phyloP scores from a whole-genome alignment of 1,284 basidiomycete genomes.

The Leccinum pachyderme region DNA sequence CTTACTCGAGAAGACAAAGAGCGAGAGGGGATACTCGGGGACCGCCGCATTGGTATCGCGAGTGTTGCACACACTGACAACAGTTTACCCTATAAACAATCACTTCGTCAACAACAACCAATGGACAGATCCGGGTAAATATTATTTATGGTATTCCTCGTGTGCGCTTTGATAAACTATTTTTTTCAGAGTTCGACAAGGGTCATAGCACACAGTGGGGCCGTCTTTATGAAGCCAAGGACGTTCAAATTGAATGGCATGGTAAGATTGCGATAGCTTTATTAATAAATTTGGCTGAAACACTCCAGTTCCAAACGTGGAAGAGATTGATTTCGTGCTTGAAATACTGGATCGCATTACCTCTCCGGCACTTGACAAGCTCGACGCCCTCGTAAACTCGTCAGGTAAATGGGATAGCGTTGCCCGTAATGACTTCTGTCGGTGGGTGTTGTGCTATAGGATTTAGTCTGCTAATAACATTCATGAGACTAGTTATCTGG shows the following conservation, averaged over 20 bases:
- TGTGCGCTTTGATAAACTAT: background rate
- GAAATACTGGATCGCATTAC: conserved; percentile 55
- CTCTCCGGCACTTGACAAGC: conserved; percentile 62
- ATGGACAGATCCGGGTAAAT: conserved; percentile 73
- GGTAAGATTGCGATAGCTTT: conserved; percentile 40
- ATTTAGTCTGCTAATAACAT: conserved; percentile 2
- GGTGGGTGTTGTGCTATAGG: conserved; percentile 43
- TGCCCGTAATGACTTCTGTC: conserved; percentile 92
- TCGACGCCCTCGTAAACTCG: conserved; percentile 63
- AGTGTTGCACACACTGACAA: conserved; percentile 73
- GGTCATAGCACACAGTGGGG: conserved; percentile 85
- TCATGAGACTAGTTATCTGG: conserved; percentile 49
- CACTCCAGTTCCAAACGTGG: conserved; percentile 61
- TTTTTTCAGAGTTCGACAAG: conserved; percentile 59
- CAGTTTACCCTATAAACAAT: conserved; percentile 80
- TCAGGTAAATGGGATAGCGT: conserved; percentile 65
- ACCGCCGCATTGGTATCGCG: conserved; percentile 81
- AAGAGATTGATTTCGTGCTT: conserved; percentile 82
- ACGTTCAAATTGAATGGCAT: conserved; percentile 90
- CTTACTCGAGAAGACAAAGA: conserved; percentile 79
- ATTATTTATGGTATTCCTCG: conserved; percentile 2
- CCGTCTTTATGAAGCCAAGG: conserved; percentile 73
- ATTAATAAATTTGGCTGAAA: conserved; percentile 1
- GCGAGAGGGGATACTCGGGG: conserved; percentile 87
- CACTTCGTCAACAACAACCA: conserved; percentile 84